Evolutionary conservation across 352 stramenopile species (phyloP).

Genomic region (Phytophthora lateralis): DNA sequence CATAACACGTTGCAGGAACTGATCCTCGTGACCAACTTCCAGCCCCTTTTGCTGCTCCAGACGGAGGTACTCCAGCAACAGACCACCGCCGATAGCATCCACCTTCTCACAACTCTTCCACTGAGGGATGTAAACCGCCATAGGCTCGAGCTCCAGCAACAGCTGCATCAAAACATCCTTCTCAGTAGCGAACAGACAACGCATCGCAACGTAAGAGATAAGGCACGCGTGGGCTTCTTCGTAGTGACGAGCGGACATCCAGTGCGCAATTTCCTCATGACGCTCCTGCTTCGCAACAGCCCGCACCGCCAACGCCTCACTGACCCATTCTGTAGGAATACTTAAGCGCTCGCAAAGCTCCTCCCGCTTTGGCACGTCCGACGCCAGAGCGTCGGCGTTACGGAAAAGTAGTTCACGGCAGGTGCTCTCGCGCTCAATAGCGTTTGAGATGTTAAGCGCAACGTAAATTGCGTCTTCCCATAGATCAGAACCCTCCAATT

Average conservation of each 20-base stretch:
- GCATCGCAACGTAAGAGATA: constrained; percentile 59
- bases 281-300: constrained; percentile 51
- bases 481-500: constrained; percentile 66
- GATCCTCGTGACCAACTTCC: constrained; percentile 53
- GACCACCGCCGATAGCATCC: constrained; percentile 58
- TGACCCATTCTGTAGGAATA: constrained; percentile 70
- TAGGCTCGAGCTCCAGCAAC: constrained; percentile 63
- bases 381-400: constrained; percentile 61
- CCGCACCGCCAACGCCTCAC: constrained; percentile 67
- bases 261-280: constrained; percentile 76
- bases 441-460: constrained; percentile 71
- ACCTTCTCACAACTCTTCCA: constrained; percentile 62
- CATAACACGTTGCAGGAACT: constrained; percentile 67
- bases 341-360: constrained; percentile 54
- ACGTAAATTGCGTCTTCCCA: constrained; percentile 85
- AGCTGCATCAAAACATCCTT: constrained; percentile 61
- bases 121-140: constrained; percentile 55
- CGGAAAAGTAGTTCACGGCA: constrained; percentile 69
- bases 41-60: constrained; percentile 67
- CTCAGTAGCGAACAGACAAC: constrained; percentile 68
- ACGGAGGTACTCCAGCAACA: constrained; percentile 75
- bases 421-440: constrained; percentile 56
- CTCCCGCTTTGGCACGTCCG: constrained; percentile 43
- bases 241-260: constrained; percentile 64
- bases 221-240: constrained; percentile 71